Evolutionary conservation across 2,329 filamentous ascomycete genomes (phyloP), one percentile per base, ranked within the genome.

Genomic region (Ascochyta clinopodiicola): DNA sequence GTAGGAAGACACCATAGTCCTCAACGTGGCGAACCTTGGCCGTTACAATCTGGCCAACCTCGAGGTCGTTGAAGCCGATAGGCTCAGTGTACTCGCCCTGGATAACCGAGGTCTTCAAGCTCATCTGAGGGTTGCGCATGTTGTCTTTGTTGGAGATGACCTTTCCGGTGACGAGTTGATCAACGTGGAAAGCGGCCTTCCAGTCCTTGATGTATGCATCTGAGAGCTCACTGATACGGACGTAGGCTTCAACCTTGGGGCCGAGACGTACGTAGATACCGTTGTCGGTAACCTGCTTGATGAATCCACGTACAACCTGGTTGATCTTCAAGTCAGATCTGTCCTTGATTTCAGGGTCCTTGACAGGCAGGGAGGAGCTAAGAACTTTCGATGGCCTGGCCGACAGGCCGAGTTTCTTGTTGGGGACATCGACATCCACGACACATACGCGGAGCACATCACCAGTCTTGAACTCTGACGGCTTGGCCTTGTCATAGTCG

Each of bases 161-260:
- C 61, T 94, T 91, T 46, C 92, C 95, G 75, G 89, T 92, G 49
- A 99, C 92, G 6, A 99, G 82, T 76, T 98, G 92, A 68, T 96
- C 92, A 43, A 94, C 80, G 67, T 95, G 88, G 78, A 94, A 97
- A 39, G 88, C 82, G 32, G 90, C 86, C 78, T 96, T 96, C 95
- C 95, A 99, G 58, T 98, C 91, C 76, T 98, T 98, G 67, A 99
- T 79, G 74, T 88, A 99, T 7, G 86, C 84, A 73, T 99, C 95
- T 0, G 93, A 96, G 13, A 99, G 82, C 73, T 98, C 93, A 9
- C 89, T 86, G 48, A 98, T 88, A 64, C 91, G 89, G 43, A 96
- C 90, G 68, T 93, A 89, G 0, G 88, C 93, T 44, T 90, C 90
- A 17, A 96, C 83, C 60, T 89, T 86, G 17, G 91, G 90, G 38